These are phyloP conservation scores for Gracilariopsis chorda DNA, from an alignment of 23 red algal genomes.

Conservation along the genomic window DNA sequence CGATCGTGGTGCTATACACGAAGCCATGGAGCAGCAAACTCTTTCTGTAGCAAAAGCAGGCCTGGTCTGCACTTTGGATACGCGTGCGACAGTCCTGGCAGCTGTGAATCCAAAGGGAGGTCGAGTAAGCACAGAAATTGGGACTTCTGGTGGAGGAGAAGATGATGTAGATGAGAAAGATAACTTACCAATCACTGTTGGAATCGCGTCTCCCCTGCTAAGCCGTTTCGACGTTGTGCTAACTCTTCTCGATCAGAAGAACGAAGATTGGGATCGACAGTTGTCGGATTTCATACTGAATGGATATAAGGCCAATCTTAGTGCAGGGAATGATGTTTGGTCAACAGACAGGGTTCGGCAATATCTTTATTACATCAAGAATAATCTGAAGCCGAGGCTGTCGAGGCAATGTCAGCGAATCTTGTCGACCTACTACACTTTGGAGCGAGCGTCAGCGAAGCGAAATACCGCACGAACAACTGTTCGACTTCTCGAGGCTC, in stretches of 20 bases:
- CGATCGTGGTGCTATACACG: constrained; percentile 96
- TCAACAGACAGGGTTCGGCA: constrained; percentile 68
- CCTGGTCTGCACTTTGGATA: constrained; percentile 90
- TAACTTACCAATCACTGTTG: constrained; percentile 72
- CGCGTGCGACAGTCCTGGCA: constrained; percentile 87
- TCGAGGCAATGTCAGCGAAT: constrained; percentile 55
- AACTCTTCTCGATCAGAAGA: constrained; percentile 80
- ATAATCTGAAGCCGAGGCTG: constrained; percentile 56
- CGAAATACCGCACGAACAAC: constrained; percentile 95
- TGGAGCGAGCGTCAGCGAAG: constrained; percentile 51
- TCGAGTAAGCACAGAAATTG: constrained; percentile 64
- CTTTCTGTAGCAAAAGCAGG: constrained; percentile 98
- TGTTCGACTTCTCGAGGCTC: constrained; percentile 96
- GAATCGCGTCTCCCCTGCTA: constrained; percentile 88
- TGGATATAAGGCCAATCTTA: constrained; percentile 45
- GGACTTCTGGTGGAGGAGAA: constrained; percentile 20
- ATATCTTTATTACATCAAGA: constrained; percentile 91
- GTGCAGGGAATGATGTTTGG: constrained; percentile 39
- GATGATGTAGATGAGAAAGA: constrained; percentile 10
- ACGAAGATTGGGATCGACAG: constrained; percentile 87
- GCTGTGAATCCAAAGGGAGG: constrained; percentile 89
- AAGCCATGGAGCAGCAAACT: constrained; percentile 99
- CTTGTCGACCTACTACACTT: constrained; percentile 81
- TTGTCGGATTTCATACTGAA: constrained; percentile 90
- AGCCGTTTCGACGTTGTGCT: constrained; percentile 96